Conservation (phyloP, 176 grass and related monocot species). For the Paspalum vaginatum region DNA sequence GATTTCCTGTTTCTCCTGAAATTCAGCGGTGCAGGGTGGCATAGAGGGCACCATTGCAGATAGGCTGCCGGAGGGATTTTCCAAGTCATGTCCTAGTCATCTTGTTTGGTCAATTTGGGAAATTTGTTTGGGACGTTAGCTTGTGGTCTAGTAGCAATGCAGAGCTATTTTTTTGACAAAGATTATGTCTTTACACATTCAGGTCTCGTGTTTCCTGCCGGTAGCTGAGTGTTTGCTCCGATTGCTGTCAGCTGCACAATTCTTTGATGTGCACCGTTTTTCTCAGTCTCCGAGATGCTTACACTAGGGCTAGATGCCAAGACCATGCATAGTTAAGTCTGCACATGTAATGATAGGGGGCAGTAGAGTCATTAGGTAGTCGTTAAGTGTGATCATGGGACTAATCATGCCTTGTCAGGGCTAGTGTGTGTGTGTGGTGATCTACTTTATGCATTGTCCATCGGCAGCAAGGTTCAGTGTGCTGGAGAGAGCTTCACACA, state of each 20-base stretch:
- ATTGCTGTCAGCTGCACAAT: slow-evolving; percentile 8
- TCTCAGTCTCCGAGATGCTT: neutral
- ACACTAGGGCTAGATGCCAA: neutral
- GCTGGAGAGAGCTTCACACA: neutral
- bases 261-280: slow-evolving; percentile 1
- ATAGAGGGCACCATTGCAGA: no score
- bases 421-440: slow-evolving; percentile 4
- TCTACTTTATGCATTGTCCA: slow-evolving; percentile 5
- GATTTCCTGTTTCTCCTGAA: no score
- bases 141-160: neutral
- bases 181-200: neutral
- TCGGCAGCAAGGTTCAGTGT: neutral
- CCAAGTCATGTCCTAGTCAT: neutral
- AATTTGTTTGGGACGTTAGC: neutral
- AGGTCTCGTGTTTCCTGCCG: neutral
- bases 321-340: neutral
- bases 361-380: slow-evolving; percentile 32
- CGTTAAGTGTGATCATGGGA: slow-evolving; percentile 16
- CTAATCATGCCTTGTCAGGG: slow-evolving; percentile 35
- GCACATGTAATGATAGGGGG: slow-evolving; percentile 1
- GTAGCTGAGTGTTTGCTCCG: neutral
- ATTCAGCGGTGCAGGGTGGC: no score
- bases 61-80: neutral
- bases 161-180: neutral
- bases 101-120: neutral